Conservation (phyloP, 257 asterid species). For the Solanum ossicruentum region DNA sequence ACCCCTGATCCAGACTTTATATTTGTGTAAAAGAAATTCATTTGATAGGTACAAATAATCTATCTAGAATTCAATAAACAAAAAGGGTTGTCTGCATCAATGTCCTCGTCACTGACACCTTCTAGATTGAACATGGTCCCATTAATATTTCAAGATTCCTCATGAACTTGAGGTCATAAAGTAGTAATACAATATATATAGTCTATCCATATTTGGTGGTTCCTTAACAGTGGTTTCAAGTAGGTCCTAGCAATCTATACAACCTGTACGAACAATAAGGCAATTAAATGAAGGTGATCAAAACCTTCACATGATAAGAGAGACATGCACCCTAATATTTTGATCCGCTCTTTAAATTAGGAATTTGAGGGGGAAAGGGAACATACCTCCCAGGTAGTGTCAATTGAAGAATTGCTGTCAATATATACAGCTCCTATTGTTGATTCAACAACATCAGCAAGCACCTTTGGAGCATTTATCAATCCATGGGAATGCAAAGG, state of each 20-base stretch:
- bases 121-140: too few relatives aligned
- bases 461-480: slow-evolving; percentile 69
- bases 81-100: too few relatives aligned
- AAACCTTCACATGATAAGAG: background rate
- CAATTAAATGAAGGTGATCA: background rate
- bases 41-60: too few relatives aligned
- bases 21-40: too few relatives aligned
- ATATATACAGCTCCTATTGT: slow-evolving; percentile 76
- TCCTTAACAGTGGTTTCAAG: background rate
- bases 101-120: too few relatives aligned
- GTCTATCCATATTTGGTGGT: background rate
- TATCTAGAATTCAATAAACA: too few relatives aligned
- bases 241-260: background rate
- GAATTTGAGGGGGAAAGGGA: background rate
- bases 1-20: too few relatives aligned
- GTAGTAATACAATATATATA: background rate
- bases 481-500: slow-evolving; percentile 75
- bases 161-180: background rate
- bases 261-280: background rate
- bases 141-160: background rate
- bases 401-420: slow-evolving; percentile 56
- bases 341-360: background rate
- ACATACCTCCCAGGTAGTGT: slow-evolving; percentile 64
- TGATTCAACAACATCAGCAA: slow-evolving; percentile 81
- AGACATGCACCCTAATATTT: background rate